These are phyloP conservation scores for Rostrohypoxylon terebratum DNA, from an alignment of 495 filamentous ascomycete genomes.

Conservation along the genomic window DNA sequence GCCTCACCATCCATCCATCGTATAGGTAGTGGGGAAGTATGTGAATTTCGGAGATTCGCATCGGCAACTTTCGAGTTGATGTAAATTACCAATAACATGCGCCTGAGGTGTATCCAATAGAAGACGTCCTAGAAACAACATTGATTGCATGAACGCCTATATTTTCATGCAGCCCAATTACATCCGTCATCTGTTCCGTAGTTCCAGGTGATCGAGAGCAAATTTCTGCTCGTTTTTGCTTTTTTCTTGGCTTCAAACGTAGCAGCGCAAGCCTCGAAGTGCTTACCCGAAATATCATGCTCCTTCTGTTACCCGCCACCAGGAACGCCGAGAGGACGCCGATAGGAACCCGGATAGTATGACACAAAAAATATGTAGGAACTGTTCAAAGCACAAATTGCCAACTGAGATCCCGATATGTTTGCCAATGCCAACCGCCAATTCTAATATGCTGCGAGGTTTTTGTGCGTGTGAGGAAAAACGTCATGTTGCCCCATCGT, in stretches of 20 bases:
- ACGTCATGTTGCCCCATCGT: slow-evolving; percentile 28
- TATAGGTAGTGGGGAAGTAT: background rate
- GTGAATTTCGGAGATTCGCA: background rate
- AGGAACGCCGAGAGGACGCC: slow-evolving; percentile 24
- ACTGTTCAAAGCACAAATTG: slow-evolving; percentile 11
- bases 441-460: slow-evolving; percentile 31
- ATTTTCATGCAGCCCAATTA: slow-evolving; percentile 32
- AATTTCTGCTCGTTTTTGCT: slow-evolving; percentile 2
- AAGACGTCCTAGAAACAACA: slow-evolving; percentile 14
- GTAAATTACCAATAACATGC: slow-evolving; percentile 17
- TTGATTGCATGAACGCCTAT: slow-evolving; percentile 24
- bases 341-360: background rate
- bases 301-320: slow-evolving; percentile 10
- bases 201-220: slow-evolving; percentile 22
- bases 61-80: background rate
- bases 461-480: slow-evolving; percentile 13
- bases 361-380: background rate
- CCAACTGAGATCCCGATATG: slow-evolving; percentile 12
- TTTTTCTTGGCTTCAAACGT: background rate
- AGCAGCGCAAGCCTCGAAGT: slow-evolving; percentile 11
- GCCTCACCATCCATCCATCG: slow-evolving; percentile 1
- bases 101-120: background rate
- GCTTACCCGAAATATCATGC: slow-evolving; percentile 12
- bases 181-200: slow-evolving; percentile 22
- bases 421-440: slow-evolving; percentile 30